Evolutionary conservation across 1,139 yeast genomes (phyloP).

Genomic region (Diutina neorugosa): DNA sequence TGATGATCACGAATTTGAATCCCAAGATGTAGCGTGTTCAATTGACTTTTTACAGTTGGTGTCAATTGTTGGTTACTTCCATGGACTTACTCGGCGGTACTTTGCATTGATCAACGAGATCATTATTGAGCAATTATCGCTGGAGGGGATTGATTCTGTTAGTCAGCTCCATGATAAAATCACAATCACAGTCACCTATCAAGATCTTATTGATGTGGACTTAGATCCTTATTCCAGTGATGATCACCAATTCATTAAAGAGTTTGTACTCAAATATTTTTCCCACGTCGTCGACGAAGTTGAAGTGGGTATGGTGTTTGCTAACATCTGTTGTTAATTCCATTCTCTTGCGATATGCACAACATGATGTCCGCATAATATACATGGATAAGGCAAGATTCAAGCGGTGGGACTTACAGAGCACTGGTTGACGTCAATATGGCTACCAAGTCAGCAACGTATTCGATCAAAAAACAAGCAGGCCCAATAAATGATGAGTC

Average conservation of each 20-base stretch:
- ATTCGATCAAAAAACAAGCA: no score
- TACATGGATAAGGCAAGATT: no score
- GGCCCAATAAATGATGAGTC: no score
- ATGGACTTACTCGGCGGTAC: conserved; percentile 37
- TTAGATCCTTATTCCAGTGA: conserved; percentile 54
- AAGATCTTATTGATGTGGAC: conserved; percentile 61
- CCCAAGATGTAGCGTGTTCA: not conserved
- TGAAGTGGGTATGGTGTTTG: conserved; percentile 22
- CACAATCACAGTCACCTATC: conserved; percentile 31
- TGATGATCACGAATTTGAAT: not conserved
- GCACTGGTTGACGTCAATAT: no score
- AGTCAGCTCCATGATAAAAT: conserved; percentile 9
- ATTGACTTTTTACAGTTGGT: conserved; percentile 14
- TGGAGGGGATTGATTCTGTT: not conserved
- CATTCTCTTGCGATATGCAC: not conserved
- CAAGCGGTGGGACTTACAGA: no score
- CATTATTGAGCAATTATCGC: conserved; percentile 17
- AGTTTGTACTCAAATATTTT: conserved; percentile 49
- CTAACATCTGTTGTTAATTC: conserved; percentile 17
- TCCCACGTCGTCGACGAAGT: conserved; percentile 21
- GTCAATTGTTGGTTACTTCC: conserved; percentile 44
- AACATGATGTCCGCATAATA: no score
- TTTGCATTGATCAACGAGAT: conserved; percentile 26
- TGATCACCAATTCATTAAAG: conserved; percentile 45
- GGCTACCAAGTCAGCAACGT: no score